Conservation (phyloP, 2,329 filamentous ascomycete genomes). For the Talaromyces rugulosus region DNA sequence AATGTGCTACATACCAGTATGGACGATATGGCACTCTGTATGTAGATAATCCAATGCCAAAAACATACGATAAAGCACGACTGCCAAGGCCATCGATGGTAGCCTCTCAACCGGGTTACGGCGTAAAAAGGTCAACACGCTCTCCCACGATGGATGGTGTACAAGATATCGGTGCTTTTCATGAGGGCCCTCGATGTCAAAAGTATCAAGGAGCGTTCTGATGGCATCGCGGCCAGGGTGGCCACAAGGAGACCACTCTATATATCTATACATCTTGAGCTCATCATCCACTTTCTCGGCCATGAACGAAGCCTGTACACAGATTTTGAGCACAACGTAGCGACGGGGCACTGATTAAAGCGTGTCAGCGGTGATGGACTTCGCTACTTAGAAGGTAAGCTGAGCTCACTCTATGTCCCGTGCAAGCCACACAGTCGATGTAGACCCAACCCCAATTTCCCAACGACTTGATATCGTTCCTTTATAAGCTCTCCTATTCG, state of each 20-base stretch:
- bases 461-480: too few species aligned
- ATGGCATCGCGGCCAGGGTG: conserved; percentile 28
- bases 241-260: conserved; percentile 15
- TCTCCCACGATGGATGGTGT: conserved; percentile 43
- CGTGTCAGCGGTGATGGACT: too few species aligned
- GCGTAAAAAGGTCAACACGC: conserved; percentile 33
- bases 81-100: conserved; percentile 28
- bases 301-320: too few species aligned
- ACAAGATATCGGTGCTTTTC: conserved; percentile 31
- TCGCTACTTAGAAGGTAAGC: too few species aligned
- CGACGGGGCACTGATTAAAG: too few species aligned
- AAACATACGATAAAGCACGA: conserved; percentile 38
- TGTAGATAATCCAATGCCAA: conserved; percentile 46
- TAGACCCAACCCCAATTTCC: too few species aligned
- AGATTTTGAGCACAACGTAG: too few species aligned
- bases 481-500: too few species aligned
- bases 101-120: conserved; percentile 29
- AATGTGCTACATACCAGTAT: conserved; percentile 37
- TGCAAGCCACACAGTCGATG: too few species aligned
- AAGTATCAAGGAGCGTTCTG: conserved; percentile 6
- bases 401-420: too few species aligned
- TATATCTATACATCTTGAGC: too few species aligned
- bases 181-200: conserved; percentile 1
- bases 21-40: conserved; percentile 42
- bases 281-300: too few species aligned